Base-by-base conservation (phyloP, 1,284 basidiomycete genomes). In the Naganishia sp. region DNA sequence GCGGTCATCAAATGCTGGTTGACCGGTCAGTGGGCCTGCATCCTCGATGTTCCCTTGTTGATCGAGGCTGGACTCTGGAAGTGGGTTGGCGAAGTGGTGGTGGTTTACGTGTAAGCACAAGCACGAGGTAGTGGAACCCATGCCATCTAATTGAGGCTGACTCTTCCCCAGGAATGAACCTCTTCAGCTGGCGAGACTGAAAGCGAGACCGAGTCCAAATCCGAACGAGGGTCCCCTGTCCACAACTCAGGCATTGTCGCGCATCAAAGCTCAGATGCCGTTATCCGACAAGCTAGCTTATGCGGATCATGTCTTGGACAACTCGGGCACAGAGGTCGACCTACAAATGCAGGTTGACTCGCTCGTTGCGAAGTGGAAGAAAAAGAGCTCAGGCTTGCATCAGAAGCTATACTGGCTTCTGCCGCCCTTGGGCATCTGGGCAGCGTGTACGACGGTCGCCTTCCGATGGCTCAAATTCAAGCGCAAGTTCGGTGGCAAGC, bases 1-100 rank as follows among this genome's bases (percentile, higher is more conserved):
- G 81, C 81, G 64, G 83, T 96, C 6, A 54, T 93, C 55, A 80
- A 81, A 66, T 83, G 82, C 69, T 99, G 95, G 94, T 63, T 93
- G 42, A 79, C 77, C 32, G 95, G 94, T 2, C 81, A 90, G 70
- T 87, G 85, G 73, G 83, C 89, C 61, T 91, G 90, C 67, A 84
- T 99, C 2, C 81, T 98, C 67, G 95, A 98, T 77, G 90, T 97
- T 7, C 95, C 95, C n/a, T 80, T 98, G 58, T 82, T 98, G 65
- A 89, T 99, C 66, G 95, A 99, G 77, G 88, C 91, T 0, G 88
- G 89, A 0, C 76, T 98, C 60, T 93, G 90, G 87, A 87, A 85
- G 74, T 90, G 86, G 82, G 90, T 94, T 64, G 93, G 88, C 2
- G 85, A 85, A 71, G 86, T 94, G 11, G 85, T 94, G 3, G 86